A percentile compares a stretch with the other conserved stretches of the same genome.
phyloP scores from a whole-genome alignment of 2,329 filamentous ascomycete species.

The Blastomyces emzantsi region DNA sequence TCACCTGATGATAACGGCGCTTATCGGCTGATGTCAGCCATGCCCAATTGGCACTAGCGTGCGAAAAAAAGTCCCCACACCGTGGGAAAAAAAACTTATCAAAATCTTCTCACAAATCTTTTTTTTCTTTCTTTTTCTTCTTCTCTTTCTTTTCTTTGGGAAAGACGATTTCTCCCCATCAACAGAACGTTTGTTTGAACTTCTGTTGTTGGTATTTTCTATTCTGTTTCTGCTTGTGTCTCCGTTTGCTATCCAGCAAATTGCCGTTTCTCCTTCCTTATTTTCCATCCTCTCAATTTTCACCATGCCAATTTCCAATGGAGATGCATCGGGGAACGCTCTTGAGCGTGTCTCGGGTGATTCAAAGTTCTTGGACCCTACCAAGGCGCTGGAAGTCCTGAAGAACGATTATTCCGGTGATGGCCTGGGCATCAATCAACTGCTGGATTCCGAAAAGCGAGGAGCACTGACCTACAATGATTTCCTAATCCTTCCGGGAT shows the following conservation, averaged over 20 bases:
- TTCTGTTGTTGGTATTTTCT: conserved; percentile 38
- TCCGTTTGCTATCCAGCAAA: conserved; percentile 19
- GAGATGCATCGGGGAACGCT: conserved; percentile 47
- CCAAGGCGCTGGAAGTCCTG: conserved; percentile 69
- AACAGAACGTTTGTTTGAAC: conserved; percentile 39
- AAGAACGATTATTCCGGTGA: conserved; percentile 70
- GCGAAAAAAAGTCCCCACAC: conserved; percentile 1
- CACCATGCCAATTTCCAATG: conserved; percentile 66
- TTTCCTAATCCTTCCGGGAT: conserved; percentile 91
- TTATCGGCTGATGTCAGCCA: background rate
- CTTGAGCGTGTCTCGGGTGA: conserved; percentile 37
- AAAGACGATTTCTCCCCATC: conserved; percentile 53
- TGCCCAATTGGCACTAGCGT: background rate
- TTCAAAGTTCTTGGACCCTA: conserved; percentile 59
- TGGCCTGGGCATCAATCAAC: conserved; percentile 75
- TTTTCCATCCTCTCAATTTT: conserved; percentile 24
- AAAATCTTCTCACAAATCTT: background rate
- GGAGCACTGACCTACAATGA: conserved; percentile 98
- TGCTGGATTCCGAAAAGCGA: conserved; percentile 84
- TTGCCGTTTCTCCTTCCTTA: conserved; percentile 26
- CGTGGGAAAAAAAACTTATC: conserved; percentile 5
- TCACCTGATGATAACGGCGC: conserved; percentile 1
- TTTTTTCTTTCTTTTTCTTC: conserved; percentile 24
- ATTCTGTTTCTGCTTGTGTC: conserved; percentile 18
- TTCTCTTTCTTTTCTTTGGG: conserved; percentile 46